Evolutionary conservation across 2,329 filamentous ascomycete genomes (phyloP), one percentile per base, ranked within the genome.

Genomic region (Paramyrothecium sp.): DNA sequence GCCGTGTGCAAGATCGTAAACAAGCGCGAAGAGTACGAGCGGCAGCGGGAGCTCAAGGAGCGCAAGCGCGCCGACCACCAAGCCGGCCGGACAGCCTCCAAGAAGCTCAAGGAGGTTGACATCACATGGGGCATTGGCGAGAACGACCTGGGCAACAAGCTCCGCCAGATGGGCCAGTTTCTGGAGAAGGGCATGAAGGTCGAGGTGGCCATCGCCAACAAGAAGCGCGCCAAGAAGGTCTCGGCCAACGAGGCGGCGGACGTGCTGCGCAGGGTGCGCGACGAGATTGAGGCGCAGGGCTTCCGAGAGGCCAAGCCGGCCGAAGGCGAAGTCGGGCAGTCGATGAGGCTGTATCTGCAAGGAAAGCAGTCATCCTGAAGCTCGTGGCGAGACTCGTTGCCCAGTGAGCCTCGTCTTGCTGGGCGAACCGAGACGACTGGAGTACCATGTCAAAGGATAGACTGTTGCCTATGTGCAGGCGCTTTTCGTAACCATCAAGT

Each of bases 91-190:
- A 59, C 75, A 30, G 26, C 26, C 26, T 30, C 26, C 26, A 30
- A 30, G 38, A 80, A 78, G 62, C 69, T 73, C 17, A 97, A 97
- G 76, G 88, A 89, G 69, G 73, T 97, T n/a, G 93, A 97, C 75
- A 65, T 98, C 65, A 94, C 92, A 72, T 98, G 93, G 93, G 87
- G 89, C 34, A 96, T 96, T 67, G 87, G 87, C 59, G 69, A 73
- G 13, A 84, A 94, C 69, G 93, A 97, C 76, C 72, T 97, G 54
- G 75, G 75, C n/a, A 88, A 90, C 70, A 84, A 88, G 68, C 70
- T 95, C 71, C 83, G 83, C 67, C 85, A 86, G 75, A 71, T 94
- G 66, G 75, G 75, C 60, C 80, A 76, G 55, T 97, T 97, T 69
- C 69, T 97, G 69, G 76, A 71, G 10, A 91, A 91, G 71, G 92